phyloP scores from a whole-genome alignment of 371 early-diverging fungal species.

The Lichtheimia ramosa region DNA sequence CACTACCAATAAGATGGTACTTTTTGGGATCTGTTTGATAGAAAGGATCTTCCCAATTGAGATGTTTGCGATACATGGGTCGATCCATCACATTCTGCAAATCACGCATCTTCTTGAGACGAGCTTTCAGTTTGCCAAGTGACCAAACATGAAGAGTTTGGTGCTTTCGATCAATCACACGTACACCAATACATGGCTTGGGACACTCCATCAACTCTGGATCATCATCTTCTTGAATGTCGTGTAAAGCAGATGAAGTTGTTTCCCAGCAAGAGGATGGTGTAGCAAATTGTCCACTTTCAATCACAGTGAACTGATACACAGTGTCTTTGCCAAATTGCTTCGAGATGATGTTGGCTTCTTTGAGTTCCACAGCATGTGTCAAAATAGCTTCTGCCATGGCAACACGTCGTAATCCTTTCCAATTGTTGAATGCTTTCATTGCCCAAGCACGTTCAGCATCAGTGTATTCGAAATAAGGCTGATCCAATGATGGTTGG shows the following conservation, averaged over 20 bases:
- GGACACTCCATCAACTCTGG: slow-evolving; percentile 42
- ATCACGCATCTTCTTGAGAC: slow-evolving; percentile 78
- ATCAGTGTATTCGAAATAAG: slow-evolving; percentile 30
- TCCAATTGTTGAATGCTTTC: slow-evolving; percentile 59
- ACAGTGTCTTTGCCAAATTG: slow-evolving; percentile 77
- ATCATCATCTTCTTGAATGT: slow-evolving; percentile 59
- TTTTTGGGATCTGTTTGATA: slow-evolving; percentile 66
- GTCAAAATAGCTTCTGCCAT: slow-evolving; percentile 75
- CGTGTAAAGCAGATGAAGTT: slow-evolving; percentile 46
- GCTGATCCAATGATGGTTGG: slow-evolving; percentile 5
- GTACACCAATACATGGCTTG: slow-evolving; percentile 67
- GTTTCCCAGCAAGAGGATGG: slow-evolving; percentile 66
- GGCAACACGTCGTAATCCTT: slow-evolving; percentile 61
- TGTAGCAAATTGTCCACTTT: slow-evolving; percentile 53
- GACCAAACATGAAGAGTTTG: slow-evolving; percentile 77
- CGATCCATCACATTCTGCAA: slow-evolving; percentile 74
- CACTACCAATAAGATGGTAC: slow-evolving; percentile 68
- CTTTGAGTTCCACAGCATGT: slow-evolving; percentile 76
- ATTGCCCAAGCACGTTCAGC: slow-evolving; percentile 51
- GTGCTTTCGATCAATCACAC: slow-evolving; percentile 74
- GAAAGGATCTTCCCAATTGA: slow-evolving; percentile 79
- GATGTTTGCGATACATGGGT: slow-evolving; percentile 70
- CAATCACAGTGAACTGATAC: slow-evolving; percentile 80
- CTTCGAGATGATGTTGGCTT: slow-evolving; percentile 84
- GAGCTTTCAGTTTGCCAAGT: slow-evolving; percentile 62